Conservation (phyloP, 2,329 filamentous ascomycete species). For the Penicillium glabrum region DNA sequence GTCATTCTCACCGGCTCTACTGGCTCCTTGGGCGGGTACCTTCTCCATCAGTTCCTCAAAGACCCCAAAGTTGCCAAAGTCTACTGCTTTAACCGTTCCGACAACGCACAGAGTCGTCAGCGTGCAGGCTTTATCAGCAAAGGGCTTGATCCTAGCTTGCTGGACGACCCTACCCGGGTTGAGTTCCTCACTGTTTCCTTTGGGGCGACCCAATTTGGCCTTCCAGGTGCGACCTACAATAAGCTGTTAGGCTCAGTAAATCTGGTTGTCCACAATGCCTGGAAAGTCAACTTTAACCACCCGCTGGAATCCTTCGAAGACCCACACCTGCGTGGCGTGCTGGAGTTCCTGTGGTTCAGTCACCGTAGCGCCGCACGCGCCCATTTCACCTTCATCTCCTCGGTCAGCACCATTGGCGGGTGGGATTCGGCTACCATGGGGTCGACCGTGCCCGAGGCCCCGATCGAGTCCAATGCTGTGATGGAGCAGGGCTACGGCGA, state of each 20-base stretch:
- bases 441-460: conserved; percentile 19
- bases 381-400: conserved; percentile 32
- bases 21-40: conserved; percentile 1
- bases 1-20: conserved; percentile 9
- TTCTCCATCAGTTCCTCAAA: background rate
- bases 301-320: conserved; percentile 53
- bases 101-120: conserved; percentile 1
- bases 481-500: conserved; percentile 35
- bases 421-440: conserved; percentile 13
- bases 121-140: background rate
- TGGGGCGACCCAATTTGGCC: background rate
- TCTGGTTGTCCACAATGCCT: conserved; percentile 60
- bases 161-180: background rate
- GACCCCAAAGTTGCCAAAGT: background rate
- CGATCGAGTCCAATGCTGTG: conserved; percentile 24
- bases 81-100: conserved; percentile 4
- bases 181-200: conserved; percentile 2
- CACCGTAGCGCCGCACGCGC: conserved; percentile 14
- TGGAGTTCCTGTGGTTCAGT: conserved; percentile 28
- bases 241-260: background rate
- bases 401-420: conserved; percentile 24
- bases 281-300: conserved; percentile 63
- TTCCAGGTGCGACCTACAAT: background rate
- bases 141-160: too few relatives aligned
- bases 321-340: conserved; percentile 18